phyloP scores from a whole-genome alignment of 129 eudicot genomes.

The Pulicaria dysenterica region DNA sequence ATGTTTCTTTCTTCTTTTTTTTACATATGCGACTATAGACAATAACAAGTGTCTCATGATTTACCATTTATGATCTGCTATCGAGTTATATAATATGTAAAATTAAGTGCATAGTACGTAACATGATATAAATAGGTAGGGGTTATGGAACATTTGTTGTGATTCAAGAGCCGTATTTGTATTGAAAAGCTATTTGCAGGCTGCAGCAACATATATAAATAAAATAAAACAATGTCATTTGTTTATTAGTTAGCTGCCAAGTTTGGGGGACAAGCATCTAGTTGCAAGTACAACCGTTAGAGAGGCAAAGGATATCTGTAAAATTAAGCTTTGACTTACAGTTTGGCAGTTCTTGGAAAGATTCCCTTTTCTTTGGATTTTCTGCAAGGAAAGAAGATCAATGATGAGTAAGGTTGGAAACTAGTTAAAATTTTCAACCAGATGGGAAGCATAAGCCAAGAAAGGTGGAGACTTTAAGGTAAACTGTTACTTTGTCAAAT shows the following conservation, averaged over 20 bases:
- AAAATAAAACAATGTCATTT: constrained; percentile 14
- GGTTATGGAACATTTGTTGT: constrained; percentile 31
- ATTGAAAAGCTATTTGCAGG: not conserved
- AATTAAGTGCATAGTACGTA: constrained; percentile 16
- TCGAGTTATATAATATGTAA: constrained; percentile 5
- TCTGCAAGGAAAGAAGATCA: constrained; percentile 44
- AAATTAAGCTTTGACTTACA: constrained; percentile 53
- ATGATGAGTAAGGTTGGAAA: constrained; percentile 30
- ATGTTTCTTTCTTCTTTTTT: not conserved
- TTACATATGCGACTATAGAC: not conserved
- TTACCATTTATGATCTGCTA: not conserved
- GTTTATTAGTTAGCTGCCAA: constrained; percentile 33
- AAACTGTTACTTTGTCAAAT: constrained; percentile 46
- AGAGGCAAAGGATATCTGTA: constrained; percentile 41
- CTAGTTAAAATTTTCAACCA: constrained; percentile 34
- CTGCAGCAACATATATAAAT: constrained; percentile 13
- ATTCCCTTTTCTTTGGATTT: constrained; percentile 38
- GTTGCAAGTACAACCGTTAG: constrained; percentile 50
- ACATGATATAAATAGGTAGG: constrained; percentile 4
- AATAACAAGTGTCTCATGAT: constrained; percentile 9
- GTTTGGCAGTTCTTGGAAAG: constrained; percentile 40
- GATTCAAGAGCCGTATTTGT: constrained; percentile 29
- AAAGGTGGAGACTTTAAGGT: constrained; percentile 62
- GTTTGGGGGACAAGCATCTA: constrained; percentile 61
- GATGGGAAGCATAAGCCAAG: constrained; percentile 67